Evolutionary conservation across 1,284 basidiomycete species (phyloP).

Genomic region (Irpex sp.): DNA sequence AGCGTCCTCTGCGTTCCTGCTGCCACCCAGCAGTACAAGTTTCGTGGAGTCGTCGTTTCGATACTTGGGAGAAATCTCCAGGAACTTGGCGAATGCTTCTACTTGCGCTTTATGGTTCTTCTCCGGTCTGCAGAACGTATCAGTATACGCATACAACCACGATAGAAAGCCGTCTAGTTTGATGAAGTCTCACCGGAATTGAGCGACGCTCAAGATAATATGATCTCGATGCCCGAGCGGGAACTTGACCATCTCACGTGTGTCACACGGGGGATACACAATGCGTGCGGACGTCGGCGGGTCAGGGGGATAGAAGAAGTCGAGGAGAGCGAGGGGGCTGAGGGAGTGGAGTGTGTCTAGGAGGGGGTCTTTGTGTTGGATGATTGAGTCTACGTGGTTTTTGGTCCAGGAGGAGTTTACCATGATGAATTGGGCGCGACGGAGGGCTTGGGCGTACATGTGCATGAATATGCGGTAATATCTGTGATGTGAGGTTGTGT

Average conservation of each 20-base stretch:
- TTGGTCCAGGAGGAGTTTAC: slow-evolving; percentile 97
- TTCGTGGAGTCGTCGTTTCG: slow-evolving; percentile 33
- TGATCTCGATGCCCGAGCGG: slow-evolving; percentile 58
- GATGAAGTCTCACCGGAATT: slow-evolving; percentile 69
- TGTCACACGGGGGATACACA: slow-evolving; percentile 95
- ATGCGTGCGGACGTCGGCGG: slow-evolving; percentile 37
- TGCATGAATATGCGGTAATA: slow-evolving; percentile 91
- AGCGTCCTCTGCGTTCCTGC: slow-evolving; percentile 75
- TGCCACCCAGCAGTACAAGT: slow-evolving; percentile 82
- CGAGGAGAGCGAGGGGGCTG: slow-evolving; percentile 24
- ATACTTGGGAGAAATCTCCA: slow-evolving; percentile 61
- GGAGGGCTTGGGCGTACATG: slow-evolving; percentile 76
- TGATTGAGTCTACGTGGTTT: slow-evolving; percentile 75
- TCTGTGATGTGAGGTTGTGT: slow-evolving; percentile 33
- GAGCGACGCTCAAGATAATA: slow-evolving; percentile 85
- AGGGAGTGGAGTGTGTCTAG: slow-evolving; percentile 41
- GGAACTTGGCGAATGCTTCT: slow-evolving; percentile 60
- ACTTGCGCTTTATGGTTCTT: slow-evolving; percentile 92
- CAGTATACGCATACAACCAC: neutral
- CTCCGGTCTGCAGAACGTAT: slow-evolving; percentile 64
- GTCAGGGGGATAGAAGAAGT: slow-evolving; percentile 18
- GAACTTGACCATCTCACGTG: slow-evolving; percentile 64
- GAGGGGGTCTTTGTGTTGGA: slow-evolving; percentile 50
- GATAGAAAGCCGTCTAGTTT: neutral
- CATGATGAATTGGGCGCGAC: slow-evolving; percentile 78